These are phyloP conservation scores for Pichia manshurica DNA, from an alignment of 805 yeast genomes.

Conservation along the genomic window DNA sequence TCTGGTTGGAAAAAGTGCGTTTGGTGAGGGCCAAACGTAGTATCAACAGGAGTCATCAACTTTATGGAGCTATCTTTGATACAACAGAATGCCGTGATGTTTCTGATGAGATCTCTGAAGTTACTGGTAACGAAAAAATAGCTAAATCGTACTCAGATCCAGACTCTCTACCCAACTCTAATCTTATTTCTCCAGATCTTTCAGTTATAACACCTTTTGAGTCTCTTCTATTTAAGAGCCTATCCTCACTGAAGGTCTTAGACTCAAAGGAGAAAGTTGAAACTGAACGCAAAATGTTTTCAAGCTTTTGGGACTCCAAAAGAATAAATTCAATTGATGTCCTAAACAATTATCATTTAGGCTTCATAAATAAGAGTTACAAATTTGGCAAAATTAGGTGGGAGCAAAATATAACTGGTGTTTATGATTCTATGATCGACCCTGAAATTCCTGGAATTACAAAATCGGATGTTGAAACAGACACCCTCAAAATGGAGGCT, in stretches of 20 bases:
- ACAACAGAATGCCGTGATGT: background rate
- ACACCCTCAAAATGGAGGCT: background rate
- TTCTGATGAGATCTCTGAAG: background rate
- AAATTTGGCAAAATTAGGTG: constrained; percentile 2
- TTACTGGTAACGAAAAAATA: background rate
- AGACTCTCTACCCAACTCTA: background rate
- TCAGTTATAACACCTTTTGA: constrained; percentile 13
- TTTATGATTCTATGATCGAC: background rate
- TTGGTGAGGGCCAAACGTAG: constrained; percentile 8
- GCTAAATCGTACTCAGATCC: background rate
- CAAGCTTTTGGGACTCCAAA: constrained; percentile 1
- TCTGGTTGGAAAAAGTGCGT: background rate
- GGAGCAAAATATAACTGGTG: background rate
- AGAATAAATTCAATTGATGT: background rate
- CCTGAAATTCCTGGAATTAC: background rate
- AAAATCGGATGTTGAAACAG: background rate
- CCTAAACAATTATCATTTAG: constrained; percentile 4
- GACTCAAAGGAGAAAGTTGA: constrained; percentile 3
- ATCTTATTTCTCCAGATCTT: constrained; percentile 10
- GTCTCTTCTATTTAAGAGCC: background rate
- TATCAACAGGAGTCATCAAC: background rate
- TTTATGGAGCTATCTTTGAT: constrained; percentile 2
- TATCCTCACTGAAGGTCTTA: constrained; percentile 3
- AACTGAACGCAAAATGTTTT: background rate
- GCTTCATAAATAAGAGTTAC: constrained; percentile 7